These are phyloP conservation scores for Kwoniella newhampshirensis DNA, from an alignment of 768 basidiomycete species.

Conservation along the genomic window DNA sequence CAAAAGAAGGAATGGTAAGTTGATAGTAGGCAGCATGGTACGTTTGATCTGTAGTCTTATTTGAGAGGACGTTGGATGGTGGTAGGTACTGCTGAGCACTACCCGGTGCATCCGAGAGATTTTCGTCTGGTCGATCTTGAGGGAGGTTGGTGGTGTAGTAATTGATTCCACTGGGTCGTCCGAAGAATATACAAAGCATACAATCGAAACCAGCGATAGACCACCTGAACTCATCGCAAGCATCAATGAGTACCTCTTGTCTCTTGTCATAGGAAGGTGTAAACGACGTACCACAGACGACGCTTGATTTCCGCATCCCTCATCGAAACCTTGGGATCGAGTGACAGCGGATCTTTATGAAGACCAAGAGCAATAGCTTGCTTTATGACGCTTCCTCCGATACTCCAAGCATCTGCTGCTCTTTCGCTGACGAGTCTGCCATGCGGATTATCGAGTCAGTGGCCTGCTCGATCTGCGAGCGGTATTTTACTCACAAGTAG, in stretches of 20 bases:
- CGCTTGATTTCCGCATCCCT: slow-evolving; percentile 47
- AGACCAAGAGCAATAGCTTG: slow-evolving; percentile 51
- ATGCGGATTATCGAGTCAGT: not conserved
- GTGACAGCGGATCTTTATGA: slow-evolving; percentile 47
- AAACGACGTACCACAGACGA: slow-evolving; percentile 40
- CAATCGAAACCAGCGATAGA: slow-evolving; percentile 50
- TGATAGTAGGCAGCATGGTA: slow-evolving; percentile 51
- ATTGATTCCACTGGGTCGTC: slow-evolving; percentile 46
- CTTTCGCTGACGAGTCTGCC: slow-evolving; percentile 33
- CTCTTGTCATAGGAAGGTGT: not conserved
- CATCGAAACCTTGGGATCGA: slow-evolving; percentile 44
- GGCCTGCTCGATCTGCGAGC: not conserved
- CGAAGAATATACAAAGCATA: slow-evolving; percentile 47
- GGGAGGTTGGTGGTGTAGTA: slow-evolving; percentile 51
- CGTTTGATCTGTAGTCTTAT: slow-evolving; percentile 46
- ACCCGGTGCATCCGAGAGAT: slow-evolving; percentile 38
- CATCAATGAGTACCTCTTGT: not conserved
- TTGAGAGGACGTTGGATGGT: slow-evolving; percentile 34
- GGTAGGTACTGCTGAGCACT: slow-evolving; percentile 29
- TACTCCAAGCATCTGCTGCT: slow-evolving; percentile 48
- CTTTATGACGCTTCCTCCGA: slow-evolving; percentile 42
- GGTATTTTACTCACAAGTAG: slow-evolving; percentile 30
- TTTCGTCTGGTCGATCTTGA: slow-evolving; percentile 48
- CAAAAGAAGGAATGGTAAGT: slow-evolving; percentile 50
- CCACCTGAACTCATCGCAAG: slow-evolving; percentile 30